phyloP scores from a whole-genome alignment of 345 rosid genomes.

The Syzygium oleosum region DNA sequence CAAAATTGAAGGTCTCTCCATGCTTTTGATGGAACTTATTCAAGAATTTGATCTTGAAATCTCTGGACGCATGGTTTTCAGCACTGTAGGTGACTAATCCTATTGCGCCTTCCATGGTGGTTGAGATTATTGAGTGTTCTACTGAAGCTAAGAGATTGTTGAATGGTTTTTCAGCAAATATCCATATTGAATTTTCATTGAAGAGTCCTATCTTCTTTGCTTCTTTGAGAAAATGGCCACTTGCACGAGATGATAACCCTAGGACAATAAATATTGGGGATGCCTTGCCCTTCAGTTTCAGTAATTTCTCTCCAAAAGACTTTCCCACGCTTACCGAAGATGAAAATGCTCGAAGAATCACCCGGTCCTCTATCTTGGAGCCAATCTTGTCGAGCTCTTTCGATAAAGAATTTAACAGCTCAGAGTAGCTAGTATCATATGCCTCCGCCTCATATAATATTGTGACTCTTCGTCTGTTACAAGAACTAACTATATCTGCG shows the following conservation, averaged over 20 bases:
- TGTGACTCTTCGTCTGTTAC: constrained; percentile 24
- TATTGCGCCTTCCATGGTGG: constrained; percentile 38
- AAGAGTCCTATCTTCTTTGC: constrained; percentile 27
- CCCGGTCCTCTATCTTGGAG: constrained; percentile 23
- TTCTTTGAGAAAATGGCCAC: constrained; percentile 23
- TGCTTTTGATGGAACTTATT: constrained; percentile 3
- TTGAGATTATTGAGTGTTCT: constrained; percentile 6
- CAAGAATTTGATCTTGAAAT: constrained; percentile 14
- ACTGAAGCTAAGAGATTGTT: background rate
- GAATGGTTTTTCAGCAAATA: constrained; percentile 3
- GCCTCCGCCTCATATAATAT: constrained; percentile 30
- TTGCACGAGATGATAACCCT: constrained; percentile 23
- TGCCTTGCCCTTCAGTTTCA: constrained; percentile 1
- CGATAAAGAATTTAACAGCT: constrained; percentile 13
- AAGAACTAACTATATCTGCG: constrained; percentile 21
- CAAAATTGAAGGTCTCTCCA: constrained; percentile 15
- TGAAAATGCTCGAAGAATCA: constrained; percentile 31
- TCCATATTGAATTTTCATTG: constrained; percentile 36
- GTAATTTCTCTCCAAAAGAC: constrained; percentile 16
- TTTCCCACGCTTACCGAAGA: constrained; percentile 8
- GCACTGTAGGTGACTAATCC: constrained; percentile 26
- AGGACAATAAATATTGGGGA: constrained; percentile 45
- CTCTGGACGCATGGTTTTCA: constrained; percentile 1
- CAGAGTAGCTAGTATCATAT: constrained; percentile 19
- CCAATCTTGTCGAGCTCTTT: constrained; percentile 16